These are phyloP conservation scores for Smittium mucronatum DNA, from an alignment of 371 early-diverging fungal genomes.

Conservation along the genomic window DNA sequence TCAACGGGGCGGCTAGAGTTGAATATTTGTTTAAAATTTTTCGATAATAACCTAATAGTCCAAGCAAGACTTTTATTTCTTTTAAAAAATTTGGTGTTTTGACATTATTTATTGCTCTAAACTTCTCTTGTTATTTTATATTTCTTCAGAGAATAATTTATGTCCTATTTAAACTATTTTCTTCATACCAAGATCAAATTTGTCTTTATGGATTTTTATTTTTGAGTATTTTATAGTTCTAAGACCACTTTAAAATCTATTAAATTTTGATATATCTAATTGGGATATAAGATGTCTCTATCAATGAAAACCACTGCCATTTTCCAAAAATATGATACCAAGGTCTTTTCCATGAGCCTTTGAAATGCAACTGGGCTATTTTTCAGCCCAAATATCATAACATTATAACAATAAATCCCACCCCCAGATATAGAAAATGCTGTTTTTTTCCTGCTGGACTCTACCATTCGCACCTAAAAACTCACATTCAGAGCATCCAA, in stretches of 20 bases:
- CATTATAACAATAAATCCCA: slow-evolving; percentile 8
- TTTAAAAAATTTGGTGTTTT: slow-evolving; percentile 15
- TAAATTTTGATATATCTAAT: slow-evolving; percentile 14
- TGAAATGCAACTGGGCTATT: slow-evolving; percentile 9
- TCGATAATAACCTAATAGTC: slow-evolving; percentile 20
- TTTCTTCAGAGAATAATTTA: slow-evolving; percentile 3
- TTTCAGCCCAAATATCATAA: slow-evolving; percentile 4
- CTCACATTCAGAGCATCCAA: slow-evolving; percentile 29
- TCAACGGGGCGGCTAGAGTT: slow-evolving; percentile 17
- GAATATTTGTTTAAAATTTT: slow-evolving; percentile 17
- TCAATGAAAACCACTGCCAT: slow-evolving; percentile 21
- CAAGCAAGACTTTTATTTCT: slow-evolving; percentile 18
- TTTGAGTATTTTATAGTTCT: slow-evolving; percentile 16
- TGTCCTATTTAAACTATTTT: neutral
- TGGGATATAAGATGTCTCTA: neutral
- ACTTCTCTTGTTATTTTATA: slow-evolving; percentile 10
- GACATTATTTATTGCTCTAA: slow-evolving; percentile 13
- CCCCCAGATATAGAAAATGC: slow-evolving; percentile 27
- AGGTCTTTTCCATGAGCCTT: slow-evolving; percentile 2
- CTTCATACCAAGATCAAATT: neutral
- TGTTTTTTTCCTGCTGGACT: slow-evolving; percentile 30
- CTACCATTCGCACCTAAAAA: slow-evolving; percentile 24
- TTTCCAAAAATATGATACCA: neutral
- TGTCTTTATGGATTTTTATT: slow-evolving; percentile 17
- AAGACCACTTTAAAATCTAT: neutral